phyloP scores from a whole-genome alignment of 768 basidiomycete genomes.

The Asterophora parasitica region DNA sequence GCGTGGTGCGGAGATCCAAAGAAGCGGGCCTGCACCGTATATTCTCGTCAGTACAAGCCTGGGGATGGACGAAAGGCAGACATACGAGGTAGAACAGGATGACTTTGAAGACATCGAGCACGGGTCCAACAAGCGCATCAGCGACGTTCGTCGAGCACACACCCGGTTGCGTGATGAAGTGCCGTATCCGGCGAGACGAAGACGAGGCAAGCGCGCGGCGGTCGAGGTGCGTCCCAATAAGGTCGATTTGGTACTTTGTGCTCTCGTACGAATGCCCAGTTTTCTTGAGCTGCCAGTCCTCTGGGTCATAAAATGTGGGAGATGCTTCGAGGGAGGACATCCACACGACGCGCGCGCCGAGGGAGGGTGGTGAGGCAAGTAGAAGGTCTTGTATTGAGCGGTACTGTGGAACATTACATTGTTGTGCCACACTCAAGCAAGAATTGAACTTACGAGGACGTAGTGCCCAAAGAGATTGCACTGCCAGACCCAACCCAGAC shows the following conservation, averaged over 20 bases:
- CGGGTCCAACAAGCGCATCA: conserved; percentile 36
- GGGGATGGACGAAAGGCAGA: neutral
- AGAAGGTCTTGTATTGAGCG: conserved; percentile 56
- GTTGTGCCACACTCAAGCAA: neutral
- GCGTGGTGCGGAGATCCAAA: conserved; percentile 66
- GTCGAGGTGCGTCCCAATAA: conserved; percentile 56
- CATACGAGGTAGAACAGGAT: conserved; percentile 62
- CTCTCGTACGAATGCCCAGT: conserved; percentile 62
- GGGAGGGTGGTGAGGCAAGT: conserved; percentile 33
- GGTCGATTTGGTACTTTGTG: conserved; percentile 74
- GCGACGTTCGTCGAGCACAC: conserved; percentile 63
- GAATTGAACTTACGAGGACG: conserved; percentile 43
- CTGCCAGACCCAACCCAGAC: conserved; percentile 80
- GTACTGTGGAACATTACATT: conserved; percentile 39
- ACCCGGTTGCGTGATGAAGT: conserved; percentile 67
- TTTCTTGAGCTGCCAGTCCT: conserved; percentile 69
- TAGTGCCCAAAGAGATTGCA: conserved; percentile 83
- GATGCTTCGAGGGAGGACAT: conserved; percentile 67
- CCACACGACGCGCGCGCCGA: conserved; percentile 68
- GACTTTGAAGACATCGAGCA: conserved; percentile 46
- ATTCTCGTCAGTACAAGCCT: conserved; percentile 1
- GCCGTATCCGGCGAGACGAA: conserved; percentile 36
- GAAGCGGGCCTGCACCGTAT: conserved; percentile 51
- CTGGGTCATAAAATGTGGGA: conserved; percentile 47
- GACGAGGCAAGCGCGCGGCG: conserved; percentile 25